phyloP scores from a whole-genome alignment of 495 filamentous ascomycete genomes.

The Penicillium samsonianum region DNA sequence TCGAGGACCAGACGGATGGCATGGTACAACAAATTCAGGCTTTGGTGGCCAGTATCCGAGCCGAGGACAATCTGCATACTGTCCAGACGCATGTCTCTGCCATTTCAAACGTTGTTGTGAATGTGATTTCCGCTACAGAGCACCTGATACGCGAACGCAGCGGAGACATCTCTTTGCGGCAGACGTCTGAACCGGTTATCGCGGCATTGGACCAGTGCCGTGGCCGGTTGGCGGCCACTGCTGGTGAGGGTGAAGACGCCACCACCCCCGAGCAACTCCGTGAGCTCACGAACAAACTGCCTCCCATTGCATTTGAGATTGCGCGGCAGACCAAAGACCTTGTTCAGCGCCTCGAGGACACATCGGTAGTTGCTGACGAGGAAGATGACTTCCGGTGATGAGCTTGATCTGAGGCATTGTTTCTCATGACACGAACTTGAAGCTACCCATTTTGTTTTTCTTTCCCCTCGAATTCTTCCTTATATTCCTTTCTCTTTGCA shows the following conservation, averaged over 20 bases:
- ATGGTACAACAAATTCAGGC: conserved; percentile 81
- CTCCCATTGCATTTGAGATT: conserved; percentile 85
- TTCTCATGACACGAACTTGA: background rate
- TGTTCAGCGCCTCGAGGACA: conserved; percentile 47
- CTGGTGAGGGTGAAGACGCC: conserved; percentile 61
- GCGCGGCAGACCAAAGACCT: conserved; percentile 80
- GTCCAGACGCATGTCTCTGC: conserved; percentile 70
- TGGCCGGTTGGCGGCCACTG: conserved; percentile 64
- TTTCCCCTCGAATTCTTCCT: conserved; percentile 3
- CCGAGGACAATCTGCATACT: conserved; percentile 62
- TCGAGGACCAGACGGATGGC: conserved; percentile 80
- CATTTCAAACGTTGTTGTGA: conserved; percentile 69
- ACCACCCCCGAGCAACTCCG: conserved; percentile 55
- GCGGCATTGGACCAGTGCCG: conserved; percentile 63
- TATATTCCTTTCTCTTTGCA: conserved; percentile 13
- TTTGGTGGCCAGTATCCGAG: conserved; percentile 76
- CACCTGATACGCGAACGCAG: conserved; percentile 51
- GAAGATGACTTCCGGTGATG: conserved; percentile 48
- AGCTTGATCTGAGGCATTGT: background rate
- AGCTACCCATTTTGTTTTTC: background rate
- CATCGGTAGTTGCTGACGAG: conserved; percentile 35
- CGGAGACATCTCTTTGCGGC: conserved; percentile 46
- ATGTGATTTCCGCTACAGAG: conserved; percentile 68
- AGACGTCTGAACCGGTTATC: conserved; percentile 62
- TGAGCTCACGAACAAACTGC: conserved; percentile 68